Base-by-base conservation (phyloP, 23 red algal genomes). In the Gracilaria gracilis region DNA sequence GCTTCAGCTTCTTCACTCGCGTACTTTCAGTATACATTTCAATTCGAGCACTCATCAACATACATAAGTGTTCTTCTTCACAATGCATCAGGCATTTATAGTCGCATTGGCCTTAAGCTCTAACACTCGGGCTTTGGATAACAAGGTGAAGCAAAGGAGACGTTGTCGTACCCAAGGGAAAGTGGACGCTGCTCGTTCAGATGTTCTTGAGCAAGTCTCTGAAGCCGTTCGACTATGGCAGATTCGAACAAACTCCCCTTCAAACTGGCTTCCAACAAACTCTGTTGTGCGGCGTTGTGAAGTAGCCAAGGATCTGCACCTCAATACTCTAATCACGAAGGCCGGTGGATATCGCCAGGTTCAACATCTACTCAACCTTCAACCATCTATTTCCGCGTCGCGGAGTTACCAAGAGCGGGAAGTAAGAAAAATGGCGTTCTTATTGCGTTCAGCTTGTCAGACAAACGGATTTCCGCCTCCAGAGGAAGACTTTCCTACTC, bases 311-410 rank as follows among this genome's bases (percentile, higher is more conserved):
- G 49, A 61, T 1, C 49, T 80, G 48, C 76, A 61, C 21, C 54
- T 80, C 36, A 55, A 57, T 55, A 35, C 29, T 48, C 48, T 80
- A 37, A 61, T 80, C 54, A 80, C 39, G 27, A 55, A 61, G 15
- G 76, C 76, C 11, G 76, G 76, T 24, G 76, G 76, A 2, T 37
- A 80, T 48, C 76, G 76, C 39, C 27, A 55, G 24, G 76, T 80
- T 33, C 76, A 80, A 37, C 29, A 55, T 27, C 17, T 34, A 16
- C 76, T 80, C 4, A 61, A 61, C 44, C 76, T 80, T 24, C 46
- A 48, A 6, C 76, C 76, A 24, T 13, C 54, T 35, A 32, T 20
- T 35, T 57, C 76, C 32, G 35, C 76, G n/a, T 11, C 33, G 48
- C n/a, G 28, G 32, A 61, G 16, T 12, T 55, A 58, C 27, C 47